Conservation (phyloP, 768 basidiomycete species). For the Xanthoconium stramineum region DNA sequence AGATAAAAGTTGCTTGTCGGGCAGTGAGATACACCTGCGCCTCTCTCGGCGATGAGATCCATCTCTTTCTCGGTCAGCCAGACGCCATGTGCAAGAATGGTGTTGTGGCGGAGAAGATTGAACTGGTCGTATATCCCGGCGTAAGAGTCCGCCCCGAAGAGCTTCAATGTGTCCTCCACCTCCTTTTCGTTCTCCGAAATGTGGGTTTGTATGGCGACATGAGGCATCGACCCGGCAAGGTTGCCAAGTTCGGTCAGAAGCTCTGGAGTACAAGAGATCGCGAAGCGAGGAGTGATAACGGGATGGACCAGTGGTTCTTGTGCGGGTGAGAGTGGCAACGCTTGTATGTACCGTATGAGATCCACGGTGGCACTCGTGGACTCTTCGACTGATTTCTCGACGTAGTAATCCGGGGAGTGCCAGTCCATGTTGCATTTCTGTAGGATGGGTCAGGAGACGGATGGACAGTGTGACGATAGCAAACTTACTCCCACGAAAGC, state of each 20-base stretch:
- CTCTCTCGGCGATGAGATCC: constrained; percentile 57
- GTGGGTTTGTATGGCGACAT: constrained; percentile 86
- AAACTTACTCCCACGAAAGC: constrained; percentile 78
- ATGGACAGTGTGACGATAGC: neutral
- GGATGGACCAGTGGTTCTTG: constrained; percentile 74
- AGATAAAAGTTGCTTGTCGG: constrained; percentile 93
- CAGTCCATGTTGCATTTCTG: constrained; percentile 42
- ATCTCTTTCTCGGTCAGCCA: constrained; percentile 75
- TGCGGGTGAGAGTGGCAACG: constrained; percentile 39
- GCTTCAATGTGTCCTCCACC: constrained; percentile 55
- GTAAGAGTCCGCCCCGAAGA: constrained; percentile 73
- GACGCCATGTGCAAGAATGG: constrained; percentile 86
- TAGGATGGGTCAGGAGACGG: constrained; percentile 1
- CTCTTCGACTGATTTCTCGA: constrained; percentile 54
- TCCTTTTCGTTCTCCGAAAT: constrained; percentile 83
- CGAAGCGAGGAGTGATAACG: constrained; percentile 94
- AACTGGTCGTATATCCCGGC: constrained; percentile 79
- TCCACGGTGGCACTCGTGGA: constrained; percentile 62
- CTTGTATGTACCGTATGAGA: constrained; percentile 68
- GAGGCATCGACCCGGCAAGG: constrained; percentile 55
- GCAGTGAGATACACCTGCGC: constrained; percentile 86
- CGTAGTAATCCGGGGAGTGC: constrained; percentile 71
- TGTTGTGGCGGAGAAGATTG: constrained; percentile 72
- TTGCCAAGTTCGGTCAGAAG: constrained; percentile 60
- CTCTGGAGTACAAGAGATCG: constrained; percentile 78